These are phyloP conservation scores for Dendrobium nobile DNA, from an alignment of 106 monocot species.

Conservation along the genomic window DNA sequence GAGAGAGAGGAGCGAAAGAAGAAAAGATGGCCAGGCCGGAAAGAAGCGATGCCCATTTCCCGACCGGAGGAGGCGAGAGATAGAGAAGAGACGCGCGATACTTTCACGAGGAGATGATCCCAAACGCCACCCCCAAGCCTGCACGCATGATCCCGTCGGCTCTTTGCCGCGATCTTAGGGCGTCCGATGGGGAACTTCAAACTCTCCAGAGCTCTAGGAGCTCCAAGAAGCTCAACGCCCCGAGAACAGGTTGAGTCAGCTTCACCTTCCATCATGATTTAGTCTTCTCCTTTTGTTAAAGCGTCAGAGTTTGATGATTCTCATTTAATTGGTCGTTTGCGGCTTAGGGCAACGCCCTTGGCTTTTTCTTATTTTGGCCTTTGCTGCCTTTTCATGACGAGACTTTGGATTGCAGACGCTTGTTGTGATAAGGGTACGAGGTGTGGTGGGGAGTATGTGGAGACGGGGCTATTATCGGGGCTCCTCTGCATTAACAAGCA, in stretches of 20 bases:
- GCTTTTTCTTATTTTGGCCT: background rate
- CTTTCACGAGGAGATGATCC: constrained; percentile 59
- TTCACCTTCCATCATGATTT: background rate
- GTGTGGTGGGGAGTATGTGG: constrained; percentile 63
- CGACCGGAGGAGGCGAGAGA: constrained; percentile 60
- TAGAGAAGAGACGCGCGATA: constrained; percentile 53
- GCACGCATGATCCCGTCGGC: constrained; percentile 42
- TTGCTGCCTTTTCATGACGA: background rate
- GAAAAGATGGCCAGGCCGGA: constrained; percentile 26
- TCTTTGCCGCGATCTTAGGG: constrained; percentile 12
- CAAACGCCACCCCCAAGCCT: constrained; percentile 72
- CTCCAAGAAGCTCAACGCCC: constrained; percentile 52
- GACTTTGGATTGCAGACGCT: constrained; percentile 33
- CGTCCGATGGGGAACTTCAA: constrained; percentile 9
- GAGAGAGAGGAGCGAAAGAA: background rate
- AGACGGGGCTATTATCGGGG: constrained; percentile 78
- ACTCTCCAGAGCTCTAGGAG: constrained; percentile 59
- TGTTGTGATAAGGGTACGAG: constrained; percentile 41
- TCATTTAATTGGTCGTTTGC: too few species aligned
- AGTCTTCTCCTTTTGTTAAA: background rate
- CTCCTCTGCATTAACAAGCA: constrained; percentile 73
- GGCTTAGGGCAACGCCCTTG: background rate
- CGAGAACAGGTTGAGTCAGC: constrained; percentile 35
- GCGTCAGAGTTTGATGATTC: background rate
- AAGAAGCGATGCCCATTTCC: constrained; percentile 61